Evolutionary conservation across 2,329 filamentous ascomycete genomes (phyloP).

Genomic region (Aspergillus sp.): DNA sequence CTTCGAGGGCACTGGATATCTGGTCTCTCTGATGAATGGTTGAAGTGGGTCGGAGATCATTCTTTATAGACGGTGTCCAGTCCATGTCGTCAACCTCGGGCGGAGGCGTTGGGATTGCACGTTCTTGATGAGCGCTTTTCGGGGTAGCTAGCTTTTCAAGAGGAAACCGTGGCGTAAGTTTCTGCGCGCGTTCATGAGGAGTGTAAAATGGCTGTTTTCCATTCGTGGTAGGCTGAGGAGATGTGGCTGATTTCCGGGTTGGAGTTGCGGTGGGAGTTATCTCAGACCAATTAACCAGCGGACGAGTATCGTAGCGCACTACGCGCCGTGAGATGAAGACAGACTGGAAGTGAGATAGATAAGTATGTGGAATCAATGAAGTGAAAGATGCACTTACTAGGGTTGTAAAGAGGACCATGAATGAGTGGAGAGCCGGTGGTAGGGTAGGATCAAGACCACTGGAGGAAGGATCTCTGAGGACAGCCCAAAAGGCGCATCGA

Average conservation of each 20-base stretch:
- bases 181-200: constrained; percentile 21
- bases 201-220: constrained; percentile 21
- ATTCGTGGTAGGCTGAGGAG: constrained; percentile 24
- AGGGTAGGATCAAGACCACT: constrained; percentile 37
- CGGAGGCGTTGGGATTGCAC: constrained; percentile 43
- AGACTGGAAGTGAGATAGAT: constrained; percentile 34
- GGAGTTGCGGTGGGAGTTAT: constrained; percentile 36
- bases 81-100: constrained; percentile 53
- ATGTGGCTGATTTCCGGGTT: constrained; percentile 25
- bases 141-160: constrained; percentile 44
- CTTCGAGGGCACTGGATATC: constrained; percentile 32
- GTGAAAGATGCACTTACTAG: constrained; percentile 34
- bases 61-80: constrained; percentile 53
- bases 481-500: constrained; percentile 50
- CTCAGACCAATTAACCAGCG: constrained; percentile 49
- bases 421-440: constrained; percentile 42
- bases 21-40: constrained; percentile 36
- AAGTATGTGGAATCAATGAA: constrained; percentile 20
- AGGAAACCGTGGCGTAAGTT: constrained; percentile 40
- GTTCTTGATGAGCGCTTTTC: constrained; percentile 27
- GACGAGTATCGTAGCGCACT: constrained; percentile 46
- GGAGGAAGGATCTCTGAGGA: constrained; percentile 45
- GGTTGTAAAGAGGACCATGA: constrained; percentile 46
- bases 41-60: constrained; percentile 38
- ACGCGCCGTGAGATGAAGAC: constrained; percentile 42